phyloP scores from a whole-genome alignment of 129 eudicot species.

The Saposhnikovia divaricata region DNA sequence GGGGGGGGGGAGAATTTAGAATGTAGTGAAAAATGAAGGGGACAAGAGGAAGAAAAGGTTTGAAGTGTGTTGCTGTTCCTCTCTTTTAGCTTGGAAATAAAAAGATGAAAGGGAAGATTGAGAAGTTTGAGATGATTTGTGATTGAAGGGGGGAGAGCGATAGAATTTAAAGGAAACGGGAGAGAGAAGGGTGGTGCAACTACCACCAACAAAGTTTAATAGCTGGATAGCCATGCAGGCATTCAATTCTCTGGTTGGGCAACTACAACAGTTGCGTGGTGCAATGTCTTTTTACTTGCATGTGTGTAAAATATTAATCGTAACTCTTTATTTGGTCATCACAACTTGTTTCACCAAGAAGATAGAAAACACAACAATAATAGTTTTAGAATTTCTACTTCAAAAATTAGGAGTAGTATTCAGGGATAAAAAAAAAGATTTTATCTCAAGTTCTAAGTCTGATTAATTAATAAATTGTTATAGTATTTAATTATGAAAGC shows the following conservation, averaged over 20 bases:
- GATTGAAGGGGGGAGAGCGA: slow-evolving; percentile 11
- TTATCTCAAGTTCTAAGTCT: no score
- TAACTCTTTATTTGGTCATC: no score
- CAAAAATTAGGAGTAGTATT: no score
- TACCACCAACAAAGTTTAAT: slow-evolving; percentile 68
- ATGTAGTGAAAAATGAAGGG: background rate
- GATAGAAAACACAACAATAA: no score
- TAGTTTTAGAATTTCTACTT: no score
- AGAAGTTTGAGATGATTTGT: background rate
- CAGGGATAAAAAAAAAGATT: no score
- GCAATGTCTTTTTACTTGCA: background rate
- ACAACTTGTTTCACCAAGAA: no score
- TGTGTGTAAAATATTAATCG: no score
- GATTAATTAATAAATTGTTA: no score
- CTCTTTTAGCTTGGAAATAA: background rate
- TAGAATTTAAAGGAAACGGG: slow-evolving; percentile 23
- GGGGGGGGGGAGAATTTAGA: no score
- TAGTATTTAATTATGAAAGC: no score
- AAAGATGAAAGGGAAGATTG: background rate
- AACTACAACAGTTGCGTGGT: slow-evolving; percentile 7
- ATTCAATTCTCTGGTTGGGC: slow-evolving; percentile 23
- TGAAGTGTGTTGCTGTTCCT: background rate
- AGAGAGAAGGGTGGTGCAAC: slow-evolving; percentile 41
- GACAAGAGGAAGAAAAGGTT: background rate
- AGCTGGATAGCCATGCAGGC: slow-evolving; percentile 25